Percentiles rank a stretch among this genome's conserved stretches.
phyloP scores from a whole-genome alignment of 164 flowering plant genomes.

The Dillenia suffruticosa region DNA sequence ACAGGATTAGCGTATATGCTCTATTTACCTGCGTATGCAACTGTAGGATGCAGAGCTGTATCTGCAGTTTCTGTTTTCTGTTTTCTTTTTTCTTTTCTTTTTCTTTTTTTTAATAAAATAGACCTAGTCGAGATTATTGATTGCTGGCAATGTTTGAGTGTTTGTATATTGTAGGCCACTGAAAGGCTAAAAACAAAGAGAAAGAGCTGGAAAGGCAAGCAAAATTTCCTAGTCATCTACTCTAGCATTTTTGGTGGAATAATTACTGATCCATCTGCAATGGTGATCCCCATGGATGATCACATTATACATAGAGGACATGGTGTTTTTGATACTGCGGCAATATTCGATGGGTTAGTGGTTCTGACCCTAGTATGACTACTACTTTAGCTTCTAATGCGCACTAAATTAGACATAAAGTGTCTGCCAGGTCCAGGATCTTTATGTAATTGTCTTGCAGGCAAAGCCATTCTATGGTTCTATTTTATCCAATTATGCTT shows the following conservation, averaged over 20 bases:
- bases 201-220: slow-evolving; percentile 42
- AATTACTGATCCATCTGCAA: slow-evolving; percentile 64
- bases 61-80: not conserved
- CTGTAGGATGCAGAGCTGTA: too few relatives aligned
- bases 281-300: slow-evolving; percentile 90
- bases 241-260: slow-evolving; percentile 84
- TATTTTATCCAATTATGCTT: too few relatives aligned
- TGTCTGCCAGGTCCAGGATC: too few relatives aligned
- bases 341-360: slow-evolving; percentile 74
- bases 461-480: too few relatives aligned
- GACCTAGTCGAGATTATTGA: not conserved
- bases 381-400: too few relatives aligned
- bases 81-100: not conserved
- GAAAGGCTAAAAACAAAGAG: slow-evolving; percentile 43
- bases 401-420: too few relatives aligned
- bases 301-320: slow-evolving; percentile 98
- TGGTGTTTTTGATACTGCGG: slow-evolving; percentile 92
- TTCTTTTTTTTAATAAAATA: not conserved
- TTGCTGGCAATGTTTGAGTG: too few relatives aligned
- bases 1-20: not conserved
- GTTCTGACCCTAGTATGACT: not conserved
- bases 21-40: too few relatives aligned
- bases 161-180: slow-evolving; percentile 34
- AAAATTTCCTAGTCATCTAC: slow-evolving; percentile 79
- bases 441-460: too few relatives aligned